Conservation (phyloP, 2,329 filamentous ascomycete species). For the Hypoxylon sp. region DNA sequence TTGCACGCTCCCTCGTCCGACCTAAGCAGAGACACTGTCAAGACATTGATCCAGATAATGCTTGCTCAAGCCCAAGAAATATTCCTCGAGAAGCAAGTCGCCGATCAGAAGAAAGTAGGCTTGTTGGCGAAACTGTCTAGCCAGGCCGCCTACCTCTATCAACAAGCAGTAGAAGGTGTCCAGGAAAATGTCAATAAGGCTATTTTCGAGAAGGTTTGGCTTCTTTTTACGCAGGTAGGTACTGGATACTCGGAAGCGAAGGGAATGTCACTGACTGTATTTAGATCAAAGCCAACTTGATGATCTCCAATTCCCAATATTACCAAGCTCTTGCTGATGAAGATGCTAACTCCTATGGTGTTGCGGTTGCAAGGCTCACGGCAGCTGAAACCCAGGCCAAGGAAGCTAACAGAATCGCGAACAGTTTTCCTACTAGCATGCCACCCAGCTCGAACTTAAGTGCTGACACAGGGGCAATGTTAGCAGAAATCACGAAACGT, state of each 20-base stretch:
- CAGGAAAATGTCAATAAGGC: constrained; percentile 92
- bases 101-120: constrained; percentile 90
- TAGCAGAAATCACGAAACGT: constrained; percentile 85
- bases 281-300: constrained; percentile 79
- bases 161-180: constrained; percentile 85
- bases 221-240: constrained; percentile 78
- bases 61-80: constrained; percentile 97
- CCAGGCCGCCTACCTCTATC: constrained; percentile 87
- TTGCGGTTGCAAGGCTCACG: constrained; percentile 83
- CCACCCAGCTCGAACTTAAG: constrained; percentile 84
- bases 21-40: constrained; percentile 92
- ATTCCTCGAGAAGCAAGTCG: constrained; percentile 94
- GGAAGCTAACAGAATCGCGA: constrained; percentile 79
- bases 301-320: constrained; percentile 88
- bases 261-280: constrained; percentile 28
- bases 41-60: constrained; percentile 90
- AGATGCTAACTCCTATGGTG: constrained; percentile 85
- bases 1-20: constrained; percentile 97
- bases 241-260: neutral
- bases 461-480: constrained; percentile 76
- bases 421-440: constrained; percentile 80
- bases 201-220: constrained; percentile 94
- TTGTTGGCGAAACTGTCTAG: constrained; percentile 92
- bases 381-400: constrained; percentile 80
- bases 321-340: constrained; percentile 93